Base-by-base conservation (phyloP, 495 filamentous ascomycete genomes). In the Penicillium daleae region DNA sequence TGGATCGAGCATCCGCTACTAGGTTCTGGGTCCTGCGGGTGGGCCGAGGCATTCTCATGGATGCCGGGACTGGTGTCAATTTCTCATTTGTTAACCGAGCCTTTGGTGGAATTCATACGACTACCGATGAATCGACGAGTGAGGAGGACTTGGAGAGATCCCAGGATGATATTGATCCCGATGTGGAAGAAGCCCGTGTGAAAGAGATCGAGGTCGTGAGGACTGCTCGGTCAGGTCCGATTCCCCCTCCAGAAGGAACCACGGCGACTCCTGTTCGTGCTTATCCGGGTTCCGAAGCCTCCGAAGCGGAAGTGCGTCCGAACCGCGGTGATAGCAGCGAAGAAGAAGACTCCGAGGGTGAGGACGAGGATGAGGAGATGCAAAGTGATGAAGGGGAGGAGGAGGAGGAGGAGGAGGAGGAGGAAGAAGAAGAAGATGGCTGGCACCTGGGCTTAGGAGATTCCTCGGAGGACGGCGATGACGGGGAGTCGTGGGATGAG, bases 11-110 rank as follows among this genome's bases (percentile, higher is more conserved):
- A 40, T 77, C 79, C 7, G 78, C 83, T 12, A 74, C 69, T 21
- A 73, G 78, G 17, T 89, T 87, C 66, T 91, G 89, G 89, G 80
- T 78, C 17, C 68, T 87, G 26, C 84, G 83, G 44, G 85, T 91
- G 7, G 87, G 80, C 5, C 77, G 89, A 46, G 83, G 86, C 0
- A 60, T 91, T 3, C 66, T 92, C 52, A 81, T 89, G 82, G 84
- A 83, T 56, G 83, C 83, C n/a, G 83, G 80, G 0, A 80, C 82
- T 54, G 80, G 78, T 6, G 74, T 90, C 49, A 81, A 85, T 39
- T 89, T 83, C 72, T 72, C 71, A 10, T 85, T 82, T 63, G 82
- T 86, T 52, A 86, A 90, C 66, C 77, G 77, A 15, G 87, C 87
- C 3, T 91, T 90, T 65, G 85, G 87, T 26, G 88, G 86, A 3